Evolutionary conservation across 768 basidiomycete genomes (phyloP).

Genomic region (Zangia roseola): DNA sequence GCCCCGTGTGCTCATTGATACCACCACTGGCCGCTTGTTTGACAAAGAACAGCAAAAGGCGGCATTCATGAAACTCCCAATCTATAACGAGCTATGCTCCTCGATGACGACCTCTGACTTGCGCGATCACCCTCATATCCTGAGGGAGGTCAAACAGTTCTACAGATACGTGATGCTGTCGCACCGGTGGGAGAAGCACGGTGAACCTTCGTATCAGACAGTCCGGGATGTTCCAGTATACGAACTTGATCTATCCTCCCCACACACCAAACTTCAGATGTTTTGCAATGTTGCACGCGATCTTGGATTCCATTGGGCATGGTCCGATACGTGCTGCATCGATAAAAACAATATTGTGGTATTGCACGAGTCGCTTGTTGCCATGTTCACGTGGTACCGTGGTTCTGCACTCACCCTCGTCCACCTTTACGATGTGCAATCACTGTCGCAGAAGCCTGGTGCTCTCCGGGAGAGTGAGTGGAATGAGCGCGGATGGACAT

Average conservation of each 20-base stretch:
- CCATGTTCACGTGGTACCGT: constrained; percentile 11
- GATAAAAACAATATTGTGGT: neutral
- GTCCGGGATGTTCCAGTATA: constrained; percentile 5
- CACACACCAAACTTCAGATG: constrained; percentile 2
- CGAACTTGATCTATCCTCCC: neutral
- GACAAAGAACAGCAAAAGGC: constrained; percentile 9
- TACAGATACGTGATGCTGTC: constrained; percentile 8
- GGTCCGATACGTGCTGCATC: constrained; percentile 11
- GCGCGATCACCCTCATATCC: constrained; percentile 4
- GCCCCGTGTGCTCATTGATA: constrained; percentile 10
- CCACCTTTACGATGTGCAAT: constrained; percentile 5
- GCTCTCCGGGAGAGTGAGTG: constrained; percentile 7
- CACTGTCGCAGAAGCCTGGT: neutral
- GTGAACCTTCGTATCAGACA: constrained; percentile 2
- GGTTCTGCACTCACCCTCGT: constrained; percentile 5
- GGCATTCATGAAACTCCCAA: constrained; percentile 4
- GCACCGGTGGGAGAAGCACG: constrained; percentile 8
- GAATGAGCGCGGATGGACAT: neutral
- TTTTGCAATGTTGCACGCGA: constrained; percentile 1
- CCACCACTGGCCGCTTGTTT: constrained; percentile 1
- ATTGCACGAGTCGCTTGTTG: constrained; percentile 12
- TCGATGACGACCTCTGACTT: neutral
- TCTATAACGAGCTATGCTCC: constrained; percentile 2
- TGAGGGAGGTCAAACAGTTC: neutral
- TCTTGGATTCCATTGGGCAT: constrained; percentile 10